phyloP scores from a whole-genome alignment of 2,329 filamentous ascomycete species.

The Ceratocystis destructans region DNA sequence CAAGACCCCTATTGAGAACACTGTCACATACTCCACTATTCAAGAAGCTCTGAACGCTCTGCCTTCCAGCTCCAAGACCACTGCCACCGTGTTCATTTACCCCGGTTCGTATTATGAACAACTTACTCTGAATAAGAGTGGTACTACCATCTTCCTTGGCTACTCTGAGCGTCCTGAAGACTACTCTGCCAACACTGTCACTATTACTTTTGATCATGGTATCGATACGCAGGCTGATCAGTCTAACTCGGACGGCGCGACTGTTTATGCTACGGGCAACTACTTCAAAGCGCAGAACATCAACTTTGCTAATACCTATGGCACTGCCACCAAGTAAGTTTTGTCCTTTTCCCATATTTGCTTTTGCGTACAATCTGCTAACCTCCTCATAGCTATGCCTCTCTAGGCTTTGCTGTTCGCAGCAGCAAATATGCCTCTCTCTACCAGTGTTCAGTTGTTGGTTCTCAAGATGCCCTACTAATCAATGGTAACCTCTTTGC shows the following conservation, averaged over 20 bases:
- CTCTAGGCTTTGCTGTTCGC: conserved; percentile 23
- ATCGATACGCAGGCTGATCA: conserved; percentile 26
- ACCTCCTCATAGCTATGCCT: conserved; percentile 34
- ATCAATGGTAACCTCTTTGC: conserved; percentile 36
- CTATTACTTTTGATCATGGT: conserved; percentile 27
- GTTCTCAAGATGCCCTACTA: conserved; percentile 39
- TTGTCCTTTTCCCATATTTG: conserved; percentile 23
- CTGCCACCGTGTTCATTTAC: conserved; percentile 28
- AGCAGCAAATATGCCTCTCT: conserved; percentile 11
- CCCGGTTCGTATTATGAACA: conserved; percentile 46
- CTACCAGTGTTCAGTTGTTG: conserved; percentile 34
- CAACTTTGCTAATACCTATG: conserved; percentile 35
- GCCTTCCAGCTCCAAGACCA: conserved; percentile 21
- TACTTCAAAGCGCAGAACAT: conserved; percentile 50
- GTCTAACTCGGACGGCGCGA: conserved; percentile 40
- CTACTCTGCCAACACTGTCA: conserved; percentile 47
- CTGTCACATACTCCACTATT: conserved; percentile 23
- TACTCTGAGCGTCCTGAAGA: conserved; percentile 37
- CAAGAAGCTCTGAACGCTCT: conserved; percentile 22
- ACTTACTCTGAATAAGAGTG: conserved; percentile 38
- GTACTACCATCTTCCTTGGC: conserved; percentile 43
- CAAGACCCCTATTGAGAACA: conserved; percentile 20
- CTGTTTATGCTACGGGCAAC: conserved; percentile 32
- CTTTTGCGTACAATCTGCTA: conserved; percentile 24
- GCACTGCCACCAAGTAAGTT: not conserved